Evolutionary conservation across 2,329 filamentous ascomycete genomes (phyloP), one percentile per base, ranked within the genome.

Genomic region (Xylariaceae sp.): DNA sequence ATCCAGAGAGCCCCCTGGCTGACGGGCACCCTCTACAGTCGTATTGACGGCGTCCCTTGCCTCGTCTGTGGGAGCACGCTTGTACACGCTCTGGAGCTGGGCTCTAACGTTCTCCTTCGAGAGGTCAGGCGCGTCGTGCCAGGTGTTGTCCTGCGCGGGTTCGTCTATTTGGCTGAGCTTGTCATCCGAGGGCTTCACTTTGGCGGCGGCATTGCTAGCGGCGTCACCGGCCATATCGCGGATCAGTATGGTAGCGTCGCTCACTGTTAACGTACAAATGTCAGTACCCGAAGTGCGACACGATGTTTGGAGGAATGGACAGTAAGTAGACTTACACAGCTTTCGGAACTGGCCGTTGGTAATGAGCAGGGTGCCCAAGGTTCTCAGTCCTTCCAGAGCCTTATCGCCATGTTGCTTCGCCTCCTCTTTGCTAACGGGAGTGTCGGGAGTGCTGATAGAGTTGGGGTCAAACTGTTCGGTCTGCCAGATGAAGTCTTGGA

Each of bases 401-500:
- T 90, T 75, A 48, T 92, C 79, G 28, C 83, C 87, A 60, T 98
- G 87, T 59, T 90, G 82, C 66, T 84, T 79, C 17, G 85, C 86
- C 2, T 76, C 74, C 1, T 85, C 81, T 69, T 88, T 94, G 58
- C 79, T 75, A 33, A 94, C 54, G 0, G 88, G 83, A 1, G 78
- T 74, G 40, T 73, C 70, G 3, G 87, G 85, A 1, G 71, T 64
- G 41, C 67, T 62, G 17, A 86, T 72, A 36, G 74, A 70, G 54
- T 73, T 81, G 41, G 76, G 67, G 37, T 80, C 77, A 46, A 92
- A 81, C 32, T 85, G 75, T 58, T 88, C 80, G 0, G 88, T 89
- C 60, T 95, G 85, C 84, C 86, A 98, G 65, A 97, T 87, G 65
- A 98, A 97, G 56, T 98, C 89, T 60, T 98, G 92, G 14, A 98